phyloP scores from a whole-genome alignment of 1,139 yeast genomes.

The Kodamaea anthophila region DNA sequence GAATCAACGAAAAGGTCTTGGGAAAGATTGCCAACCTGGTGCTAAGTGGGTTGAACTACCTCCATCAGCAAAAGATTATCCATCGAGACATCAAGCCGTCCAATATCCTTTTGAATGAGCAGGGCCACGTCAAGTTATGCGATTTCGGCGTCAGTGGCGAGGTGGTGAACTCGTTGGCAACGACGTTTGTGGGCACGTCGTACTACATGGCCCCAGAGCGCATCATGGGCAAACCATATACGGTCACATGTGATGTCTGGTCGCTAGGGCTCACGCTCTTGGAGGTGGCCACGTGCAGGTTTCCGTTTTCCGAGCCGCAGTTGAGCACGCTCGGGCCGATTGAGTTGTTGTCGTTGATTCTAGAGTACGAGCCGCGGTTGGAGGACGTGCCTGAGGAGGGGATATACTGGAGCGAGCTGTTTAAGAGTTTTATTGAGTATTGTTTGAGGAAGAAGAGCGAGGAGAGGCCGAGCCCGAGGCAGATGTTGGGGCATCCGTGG shows the following conservation, averaged over 20 bases:
- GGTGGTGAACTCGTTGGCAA: slow-evolving; percentile 88
- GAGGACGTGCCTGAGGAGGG: slow-evolving; percentile 72
- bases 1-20: slow-evolving; percentile 87
- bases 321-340: slow-evolving; percentile 64
- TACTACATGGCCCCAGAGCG: slow-evolving; percentile 98
- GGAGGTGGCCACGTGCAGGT: slow-evolving; percentile 86
- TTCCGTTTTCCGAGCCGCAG: slow-evolving; percentile 50
- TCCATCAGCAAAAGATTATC: slow-evolving; percentile 81
- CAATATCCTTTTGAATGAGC: slow-evolving; percentile 66
- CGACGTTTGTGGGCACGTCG: slow-evolving; percentile 95
- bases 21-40: slow-evolving; percentile 88
- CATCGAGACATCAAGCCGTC: slow-evolving; percentile 95
- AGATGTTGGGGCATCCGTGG: slow-evolving; percentile 93
- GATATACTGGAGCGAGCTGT: slow-evolving; percentile 75
- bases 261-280: slow-evolving; percentile 84
- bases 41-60: slow-evolving; percentile 73
- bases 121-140: slow-evolving; percentile 85
- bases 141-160: slow-evolving; percentile 99
- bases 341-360: slow-evolving; percentile 73
- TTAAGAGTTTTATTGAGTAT: slow-evolving; percentile 74
- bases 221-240: slow-evolving; percentile 89
- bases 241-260: slow-evolving; percentile 96
- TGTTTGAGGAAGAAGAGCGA: slow-evolving; percentile 77
- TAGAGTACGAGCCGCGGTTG: slow-evolving; percentile 74
- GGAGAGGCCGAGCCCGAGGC: slow-evolving; percentile 86